A percentile compares a stretch with the other conserved stretches of the same genome.
These are phyloP conservation scores for Entomortierella lignicola DNA, from an alignment of 192 early-diverging fungal genomes.

Conservation along the genomic window DNA sequence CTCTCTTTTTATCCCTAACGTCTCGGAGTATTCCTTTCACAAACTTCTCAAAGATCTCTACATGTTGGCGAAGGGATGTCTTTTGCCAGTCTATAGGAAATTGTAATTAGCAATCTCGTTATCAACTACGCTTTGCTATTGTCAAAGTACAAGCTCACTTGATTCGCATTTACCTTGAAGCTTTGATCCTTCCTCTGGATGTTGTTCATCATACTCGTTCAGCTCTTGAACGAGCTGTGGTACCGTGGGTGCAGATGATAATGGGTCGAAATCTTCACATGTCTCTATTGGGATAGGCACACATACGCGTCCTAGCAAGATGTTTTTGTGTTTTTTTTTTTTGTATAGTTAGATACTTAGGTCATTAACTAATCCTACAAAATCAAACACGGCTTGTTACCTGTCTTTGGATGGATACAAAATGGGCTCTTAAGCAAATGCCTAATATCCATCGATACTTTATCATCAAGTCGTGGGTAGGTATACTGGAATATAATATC, in stretches of 20 bases:
- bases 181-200: constrained; percentile 30
- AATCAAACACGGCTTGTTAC: constrained; percentile 62
- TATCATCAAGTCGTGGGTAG: constrained; percentile 94
- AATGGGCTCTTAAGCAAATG: constrained; percentile 98
- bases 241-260: constrained; percentile 80
- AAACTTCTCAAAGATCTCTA: constrained; percentile 77
- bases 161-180: constrained; percentile 61
- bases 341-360: too few species aligned
- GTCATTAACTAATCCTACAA: too few species aligned
- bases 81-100: constrained; percentile 59
- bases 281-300: constrained; percentile 86
- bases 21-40: constrained; percentile 62
- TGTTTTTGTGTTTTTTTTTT: too few species aligned
- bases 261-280: constrained; percentile 90
- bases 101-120: neutral
- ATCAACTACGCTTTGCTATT: too few species aligned
- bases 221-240: constrained; percentile 73
- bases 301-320: constrained; percentile 81
- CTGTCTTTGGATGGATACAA: constrained; percentile 96
- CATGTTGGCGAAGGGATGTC: constrained; percentile 68
- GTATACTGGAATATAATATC: constrained; percentile 92
- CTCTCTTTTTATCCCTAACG: constrained; percentile 44
- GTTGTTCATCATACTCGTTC: constrained; percentile 54
- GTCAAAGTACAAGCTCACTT: too few species aligned
- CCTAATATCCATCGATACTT: constrained; percentile 89